These are phyloP conservation scores for Clonostachys byssicola DNA, from an alignment of 2,329 filamentous ascomycete genomes.

Conservation along the genomic window DNA sequence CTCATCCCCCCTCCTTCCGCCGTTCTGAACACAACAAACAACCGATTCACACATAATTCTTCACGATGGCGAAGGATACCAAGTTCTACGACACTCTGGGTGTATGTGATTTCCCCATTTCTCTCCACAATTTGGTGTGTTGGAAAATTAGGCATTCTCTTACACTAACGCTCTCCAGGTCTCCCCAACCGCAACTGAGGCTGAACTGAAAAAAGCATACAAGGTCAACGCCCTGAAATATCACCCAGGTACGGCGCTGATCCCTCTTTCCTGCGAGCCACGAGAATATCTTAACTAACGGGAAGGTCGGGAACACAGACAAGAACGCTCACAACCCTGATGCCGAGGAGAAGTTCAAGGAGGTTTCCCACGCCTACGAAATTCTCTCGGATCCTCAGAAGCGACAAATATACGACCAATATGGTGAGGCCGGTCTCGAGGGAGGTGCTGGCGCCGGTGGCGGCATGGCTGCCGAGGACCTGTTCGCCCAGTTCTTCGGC, in stretches of 20 bases:
- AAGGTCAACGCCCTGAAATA: constrained; percentile 79
- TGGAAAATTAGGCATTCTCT: neutral
- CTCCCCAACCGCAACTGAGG: constrained; percentile 72
- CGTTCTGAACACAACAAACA: too few species aligned
- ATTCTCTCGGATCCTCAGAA: constrained; percentile 89
- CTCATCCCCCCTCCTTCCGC: neutral
- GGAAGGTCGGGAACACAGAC: constrained; percentile 46
- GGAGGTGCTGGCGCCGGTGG: constrained; percentile 72
- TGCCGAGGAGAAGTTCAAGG: constrained; percentile 97
- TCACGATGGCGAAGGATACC: constrained; percentile 73
- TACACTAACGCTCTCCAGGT: constrained; percentile 47
- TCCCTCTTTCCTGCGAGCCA: neutral
- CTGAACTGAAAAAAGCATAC: constrained; percentile 89
- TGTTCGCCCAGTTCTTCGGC: constrained; percentile 97
- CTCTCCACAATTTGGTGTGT: neutral
- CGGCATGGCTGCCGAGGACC: constrained; percentile 92
- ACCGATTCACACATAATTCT: constrained; percentile 1
- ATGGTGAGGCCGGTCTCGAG: constrained; percentile 94
- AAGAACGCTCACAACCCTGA: constrained; percentile 95
- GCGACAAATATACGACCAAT: constrained; percentile 90
- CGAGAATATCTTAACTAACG: neutral
- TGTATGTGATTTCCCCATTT: constrained; percentile 43
- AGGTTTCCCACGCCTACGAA: constrained; percentile 93
- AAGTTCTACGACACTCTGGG: constrained; percentile 77
- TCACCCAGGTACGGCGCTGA: constrained; percentile 66